Base-by-base conservation (phyloP, 257 asterid genomes). In the Osmanthus fragrans region DNA sequence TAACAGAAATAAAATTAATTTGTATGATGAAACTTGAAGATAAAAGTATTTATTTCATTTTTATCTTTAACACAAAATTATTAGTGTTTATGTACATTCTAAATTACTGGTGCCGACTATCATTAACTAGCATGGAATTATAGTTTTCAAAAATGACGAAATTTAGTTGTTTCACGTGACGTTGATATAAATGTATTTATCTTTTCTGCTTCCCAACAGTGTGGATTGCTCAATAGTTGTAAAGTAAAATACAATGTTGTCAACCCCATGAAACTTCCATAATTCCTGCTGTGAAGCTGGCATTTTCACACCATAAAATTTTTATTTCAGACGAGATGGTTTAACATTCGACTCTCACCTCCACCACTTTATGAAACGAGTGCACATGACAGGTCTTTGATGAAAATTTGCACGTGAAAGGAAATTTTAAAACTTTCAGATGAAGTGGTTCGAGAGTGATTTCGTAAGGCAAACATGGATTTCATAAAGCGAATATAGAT, bases 171-270 rank as follows among this genome's bases (percentile, higher is more conserved):
- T 79, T 79, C 85, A 79, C 82, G 78, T 82, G 70, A 27, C 30
- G 64, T 40, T 63, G 80, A 49, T 40, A 29, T 7, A 76, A 79
- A 19, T 1, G 33, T 56, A 40, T n/a, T 19, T 5, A 11, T 40
- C 19, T 39, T 72, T 76, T 72, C 56, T 74, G 70, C 85, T 78
- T 82, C 85, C 86, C 83, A 82, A 80, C 85, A 65, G 79, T 82
- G 70, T 32, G 32, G 77, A 27, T 73, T 30, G 51, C 58, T 27
- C 77, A 77, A 3, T 73, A 58, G 19, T 77, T 70, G 56, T 27
- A 23, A 34, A 76, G 70, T 30, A 42, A 23, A 77, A 36, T 18
- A 40, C 77, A 80, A n/a, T 56, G 77, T 42, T 45, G 70, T 39
- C 84, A 37, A 81, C 40, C 49, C 82, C 40, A 58, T 67, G 7